A percentile compares a stretch with the other conserved stretches of the same genome.
Evolutionary conservation across 352 stramenopile species (phyloP).

Genomic region (Phytophthora melonis): DNA sequence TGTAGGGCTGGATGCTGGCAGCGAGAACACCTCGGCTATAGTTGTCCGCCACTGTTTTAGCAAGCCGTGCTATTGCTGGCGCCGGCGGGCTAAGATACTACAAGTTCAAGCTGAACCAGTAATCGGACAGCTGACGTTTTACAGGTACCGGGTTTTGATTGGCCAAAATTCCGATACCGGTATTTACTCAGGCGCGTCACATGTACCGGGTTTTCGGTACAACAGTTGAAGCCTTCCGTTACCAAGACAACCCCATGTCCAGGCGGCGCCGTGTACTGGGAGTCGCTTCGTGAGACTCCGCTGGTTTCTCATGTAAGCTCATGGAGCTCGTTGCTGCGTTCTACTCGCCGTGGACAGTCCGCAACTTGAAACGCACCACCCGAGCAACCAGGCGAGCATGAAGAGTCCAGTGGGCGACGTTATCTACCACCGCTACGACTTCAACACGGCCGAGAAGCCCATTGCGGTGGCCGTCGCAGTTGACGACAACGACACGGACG

Average conservation of each 20-base stretch:
- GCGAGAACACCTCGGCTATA: background rate
- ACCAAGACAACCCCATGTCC: slow-evolving; percentile 8
- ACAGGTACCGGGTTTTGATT: background rate
- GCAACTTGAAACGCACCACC: slow-evolving; percentile 16
- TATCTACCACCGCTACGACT: slow-evolving; percentile 42
- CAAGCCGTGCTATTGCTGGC: background rate
- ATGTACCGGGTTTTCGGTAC: background rate
- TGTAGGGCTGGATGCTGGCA: background rate
- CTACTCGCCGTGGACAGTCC: slow-evolving; percentile 1
- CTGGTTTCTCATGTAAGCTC: background rate
- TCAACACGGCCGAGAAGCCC: slow-evolving; percentile 33
- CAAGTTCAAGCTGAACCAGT: background rate
- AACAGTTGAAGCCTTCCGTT: slow-evolving; percentile 22
- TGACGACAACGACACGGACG: background rate
- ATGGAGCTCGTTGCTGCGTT: background rate
- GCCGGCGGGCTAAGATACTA: background rate
- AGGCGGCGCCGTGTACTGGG: slow-evolving; percentile 1
- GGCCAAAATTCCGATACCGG: background rate
- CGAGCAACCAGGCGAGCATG: slow-evolving; percentile 1
- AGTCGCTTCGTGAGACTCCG: slow-evolving; percentile 24
- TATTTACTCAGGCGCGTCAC: slow-evolving; percentile 6
- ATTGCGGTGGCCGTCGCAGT: slow-evolving; percentile 30
- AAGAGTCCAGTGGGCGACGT: slow-evolving; percentile 36
- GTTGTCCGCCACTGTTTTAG: slow-evolving; percentile 7
- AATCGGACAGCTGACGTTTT: background rate